Evolutionary conservation across 352 stramenopile genomes (phyloP).

Genomic region (Pythium phragmiticola): DNA sequence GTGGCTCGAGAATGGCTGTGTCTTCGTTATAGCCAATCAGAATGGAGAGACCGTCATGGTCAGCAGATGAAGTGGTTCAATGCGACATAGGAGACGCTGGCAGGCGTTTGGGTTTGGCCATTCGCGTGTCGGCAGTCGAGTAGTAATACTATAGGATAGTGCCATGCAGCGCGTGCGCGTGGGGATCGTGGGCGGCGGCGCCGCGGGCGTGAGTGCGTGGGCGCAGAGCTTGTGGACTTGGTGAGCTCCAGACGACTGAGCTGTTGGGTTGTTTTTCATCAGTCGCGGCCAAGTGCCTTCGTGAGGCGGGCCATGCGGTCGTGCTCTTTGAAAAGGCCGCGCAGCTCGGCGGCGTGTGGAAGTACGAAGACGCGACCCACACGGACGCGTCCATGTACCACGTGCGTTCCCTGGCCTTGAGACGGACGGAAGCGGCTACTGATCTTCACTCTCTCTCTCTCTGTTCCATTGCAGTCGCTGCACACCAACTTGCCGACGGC

Average conservation of each 20-base stretch:
- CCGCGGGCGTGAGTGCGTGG: constrained; percentile 70
- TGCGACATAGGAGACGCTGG: neutral
- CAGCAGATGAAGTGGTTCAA: neutral
- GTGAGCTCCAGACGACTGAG: neutral
- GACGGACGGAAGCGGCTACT: neutral
- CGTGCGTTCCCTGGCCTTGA: constrained; percentile 22
- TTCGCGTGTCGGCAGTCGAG: neutral
- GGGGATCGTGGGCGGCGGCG: constrained; percentile 69
- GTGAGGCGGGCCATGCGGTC: constrained; percentile 62
- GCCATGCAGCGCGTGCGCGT: constrained; percentile 32
- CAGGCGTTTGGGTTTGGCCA: neutral
- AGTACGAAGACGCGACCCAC: constrained; percentile 52
- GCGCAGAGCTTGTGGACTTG: too few species aligned
- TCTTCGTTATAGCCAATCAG: constrained; percentile 1
- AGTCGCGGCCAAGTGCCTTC: constrained; percentile 75
- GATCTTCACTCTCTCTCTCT: neutral
- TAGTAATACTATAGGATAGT: neutral
- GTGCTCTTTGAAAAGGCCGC: constrained; percentile 72
- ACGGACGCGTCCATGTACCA: constrained; percentile 71
- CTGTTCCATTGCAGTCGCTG: constrained; percentile 43
- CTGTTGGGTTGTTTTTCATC: constrained; percentile 3
- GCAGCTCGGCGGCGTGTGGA: constrained; percentile 74
- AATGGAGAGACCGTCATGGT: neutral
- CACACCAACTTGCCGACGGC: constrained; percentile 77
- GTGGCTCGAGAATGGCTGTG: neutral